Evolutionary conservation across 2,329 filamentous ascomycete genomes (phyloP).

Genomic region (Nothopassalora personata): DNA sequence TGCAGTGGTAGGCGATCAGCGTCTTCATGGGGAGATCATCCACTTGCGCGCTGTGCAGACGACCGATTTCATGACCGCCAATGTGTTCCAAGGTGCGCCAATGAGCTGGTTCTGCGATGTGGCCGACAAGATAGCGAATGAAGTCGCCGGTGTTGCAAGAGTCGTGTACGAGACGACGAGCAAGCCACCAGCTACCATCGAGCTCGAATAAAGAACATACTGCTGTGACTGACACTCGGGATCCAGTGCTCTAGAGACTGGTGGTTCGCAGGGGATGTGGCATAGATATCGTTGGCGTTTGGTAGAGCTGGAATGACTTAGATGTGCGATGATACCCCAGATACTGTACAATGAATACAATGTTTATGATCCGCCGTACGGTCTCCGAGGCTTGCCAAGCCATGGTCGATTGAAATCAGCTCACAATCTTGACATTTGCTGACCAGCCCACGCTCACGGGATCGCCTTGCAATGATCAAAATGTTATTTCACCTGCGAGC

Average conservation of each 20-base stretch:
- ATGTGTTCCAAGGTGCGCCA: conserved; percentile 59
- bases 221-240: neutral
- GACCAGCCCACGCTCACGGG: no score
- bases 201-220: conserved; percentile 56
- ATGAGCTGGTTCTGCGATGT: conserved; percentile 61
- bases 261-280: no score
- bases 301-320: neutral
- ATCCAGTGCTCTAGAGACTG: neutral
- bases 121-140: conserved; percentile 65
- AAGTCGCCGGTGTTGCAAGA: conserved; percentile 65
- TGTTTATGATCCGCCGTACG: neutral
- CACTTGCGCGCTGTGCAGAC: conserved; percentile 58
- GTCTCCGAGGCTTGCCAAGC: neutral
- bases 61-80: conserved; percentile 69
- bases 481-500: no score
- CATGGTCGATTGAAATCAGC: neutral
- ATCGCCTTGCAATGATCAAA: no score
- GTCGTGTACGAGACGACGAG: conserved; percentile 66
- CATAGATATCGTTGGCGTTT: conserved; percentile 8
- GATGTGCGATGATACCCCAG: conserved; percentile 6
- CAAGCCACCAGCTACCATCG: conserved; percentile 67
- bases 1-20: conserved; percentile 65
- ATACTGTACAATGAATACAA: neutral
- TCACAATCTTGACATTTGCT: neutral
- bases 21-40: conserved; percentile 60